Base-by-base conservation (phyloP, 177 flowering plant species). In the Tripterygium wilfordii region DNA sequence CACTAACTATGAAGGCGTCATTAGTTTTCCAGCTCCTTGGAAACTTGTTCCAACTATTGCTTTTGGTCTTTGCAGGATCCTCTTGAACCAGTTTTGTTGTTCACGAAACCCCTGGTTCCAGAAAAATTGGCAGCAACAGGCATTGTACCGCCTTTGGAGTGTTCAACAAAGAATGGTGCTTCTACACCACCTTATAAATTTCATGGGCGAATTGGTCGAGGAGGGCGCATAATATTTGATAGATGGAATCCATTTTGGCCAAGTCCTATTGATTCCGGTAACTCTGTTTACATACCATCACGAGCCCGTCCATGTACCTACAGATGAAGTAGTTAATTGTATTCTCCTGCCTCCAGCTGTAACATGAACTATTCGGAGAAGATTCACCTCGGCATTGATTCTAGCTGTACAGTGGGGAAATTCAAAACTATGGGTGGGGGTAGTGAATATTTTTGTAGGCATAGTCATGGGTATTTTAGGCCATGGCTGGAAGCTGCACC, bases 131-230 rank as follows among this genome's bases (percentile, higher is more conserved):
- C 83, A 40, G 83, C 85, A 36, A 79, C 90, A 3, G 95, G 97
- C 36, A 87, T 94, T 16, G 51, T 58, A 28, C 88, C 79, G 0
- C 92, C 95, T 26, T 28, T 77, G 16, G 70, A 61, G 53, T 51
- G 76, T 47, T 66, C 80, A n/a, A 36, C 42, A 1, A 68, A 70
- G 49, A 63, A 67, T 53, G 60, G 61, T 18, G 27, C 64, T 24
- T 61, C 84, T 3, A 15, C 56, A 16, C 65, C 70, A 10, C 47
- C 75, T 15, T 62, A 41, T 52, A 67, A 53, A 38, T 71, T 79
- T 28, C 88, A 59, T 22, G 97, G 96, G 53, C 74, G 99, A 66
- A 83, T 89, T 24, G 97, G 99, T 5, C 74, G 99, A 37, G 99
- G 99, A 10, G 97, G 99, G 1, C 71, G 99, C 18, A 79, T 89